A percentile compares a stretch with the other conserved stretches of the same genome.
Conservation (phyloP, 768 basidiomycete species). For the Kwoniella pini region DNA sequence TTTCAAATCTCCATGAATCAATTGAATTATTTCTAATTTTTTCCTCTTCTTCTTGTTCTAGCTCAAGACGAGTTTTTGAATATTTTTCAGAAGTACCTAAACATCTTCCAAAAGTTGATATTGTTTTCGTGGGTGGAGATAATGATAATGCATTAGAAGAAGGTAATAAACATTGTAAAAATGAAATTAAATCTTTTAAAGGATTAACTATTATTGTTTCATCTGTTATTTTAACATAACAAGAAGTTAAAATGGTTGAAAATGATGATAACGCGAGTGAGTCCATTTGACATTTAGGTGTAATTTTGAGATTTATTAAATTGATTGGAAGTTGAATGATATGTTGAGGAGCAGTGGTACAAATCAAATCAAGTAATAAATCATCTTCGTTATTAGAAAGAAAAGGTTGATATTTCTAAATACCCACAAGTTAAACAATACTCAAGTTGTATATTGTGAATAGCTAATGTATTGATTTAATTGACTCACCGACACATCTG, state of each 20-base stretch:
- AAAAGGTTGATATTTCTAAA: neutral
- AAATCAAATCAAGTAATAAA: neutral
- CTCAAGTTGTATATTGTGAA: too few species aligned
- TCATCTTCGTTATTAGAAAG: neutral
- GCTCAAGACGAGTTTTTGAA: neutral
- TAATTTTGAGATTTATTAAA: neutral
- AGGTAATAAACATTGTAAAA: slow-evolving; percentile 17
- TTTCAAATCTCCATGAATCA: too few species aligned
- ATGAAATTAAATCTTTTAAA: slow-evolving; percentile 6
- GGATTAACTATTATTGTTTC: neutral
- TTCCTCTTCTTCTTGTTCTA: neutral
- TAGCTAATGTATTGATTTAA: too few species aligned
- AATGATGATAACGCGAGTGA: slow-evolving; percentile 1
- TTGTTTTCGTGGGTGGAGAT: neutral
- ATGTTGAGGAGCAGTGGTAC: neutral
- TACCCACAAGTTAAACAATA: neutral
- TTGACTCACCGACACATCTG: slow-evolving; percentile 3
- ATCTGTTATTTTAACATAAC: neutral
- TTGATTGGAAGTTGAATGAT: slow-evolving; percentile 13
- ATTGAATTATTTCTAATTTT: neutral
- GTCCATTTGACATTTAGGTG: neutral
- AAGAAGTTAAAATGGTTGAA: slow-evolving; percentile 3
- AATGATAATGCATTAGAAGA: slow-evolving; percentile 4
- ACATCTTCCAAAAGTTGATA: neutral
- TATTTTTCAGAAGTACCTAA: neutral